A percentile compares a stretch with the other conserved stretches of the same genome.
phyloP scores from a whole-genome alignment of 2,329 filamentous ascomycete genomes.

The Neopestalotiopsis sp. region DNA sequence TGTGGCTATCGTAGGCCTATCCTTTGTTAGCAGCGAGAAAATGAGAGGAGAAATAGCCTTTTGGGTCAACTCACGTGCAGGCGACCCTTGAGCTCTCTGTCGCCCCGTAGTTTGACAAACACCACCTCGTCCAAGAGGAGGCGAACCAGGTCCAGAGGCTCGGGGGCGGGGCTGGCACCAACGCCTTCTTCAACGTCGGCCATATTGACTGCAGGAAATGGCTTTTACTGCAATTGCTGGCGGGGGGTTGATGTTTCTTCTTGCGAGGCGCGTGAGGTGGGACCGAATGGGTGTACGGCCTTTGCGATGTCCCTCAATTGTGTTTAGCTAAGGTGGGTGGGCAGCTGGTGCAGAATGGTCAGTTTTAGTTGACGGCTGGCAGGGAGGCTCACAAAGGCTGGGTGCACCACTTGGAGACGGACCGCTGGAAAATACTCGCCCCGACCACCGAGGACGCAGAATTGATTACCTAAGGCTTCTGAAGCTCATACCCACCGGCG shows the following conservation, averaged over 20 bases:
- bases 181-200: slow-evolving; percentile 80
- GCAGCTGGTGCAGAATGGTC: background rate
- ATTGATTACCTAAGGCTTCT: too few relatives aligned
- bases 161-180: slow-evolving; percentile 76
- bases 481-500: too few relatives aligned
- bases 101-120: slow-evolving; percentile 94
- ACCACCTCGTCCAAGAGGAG: slow-evolving; percentile 94
- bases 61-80: slow-evolving; percentile 73
- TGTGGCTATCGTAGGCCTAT: slow-evolving; percentile 97
- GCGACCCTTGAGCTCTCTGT: slow-evolving; percentile 92
- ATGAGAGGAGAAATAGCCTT: background rate
- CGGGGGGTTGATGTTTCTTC: background rate
- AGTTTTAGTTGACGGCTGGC: background rate
- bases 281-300: background rate
- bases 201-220: slow-evolving; percentile 57
- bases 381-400: background rate
- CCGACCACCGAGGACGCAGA: too few relatives aligned
- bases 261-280: background rate
- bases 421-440: too few relatives aligned
- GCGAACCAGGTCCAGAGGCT: slow-evolving; percentile 94
- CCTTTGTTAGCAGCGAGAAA: slow-evolving; percentile 11
- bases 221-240: background rate
- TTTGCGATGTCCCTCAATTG: background rate
- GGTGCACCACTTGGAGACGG: too few relatives aligned
- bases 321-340: background rate